A percentile compares a stretch with the other conserved stretches of the same genome.
phyloP scores from a whole-genome alignment of 2,329 filamentous ascomycete species.

The Endothia cerciana region DNA sequence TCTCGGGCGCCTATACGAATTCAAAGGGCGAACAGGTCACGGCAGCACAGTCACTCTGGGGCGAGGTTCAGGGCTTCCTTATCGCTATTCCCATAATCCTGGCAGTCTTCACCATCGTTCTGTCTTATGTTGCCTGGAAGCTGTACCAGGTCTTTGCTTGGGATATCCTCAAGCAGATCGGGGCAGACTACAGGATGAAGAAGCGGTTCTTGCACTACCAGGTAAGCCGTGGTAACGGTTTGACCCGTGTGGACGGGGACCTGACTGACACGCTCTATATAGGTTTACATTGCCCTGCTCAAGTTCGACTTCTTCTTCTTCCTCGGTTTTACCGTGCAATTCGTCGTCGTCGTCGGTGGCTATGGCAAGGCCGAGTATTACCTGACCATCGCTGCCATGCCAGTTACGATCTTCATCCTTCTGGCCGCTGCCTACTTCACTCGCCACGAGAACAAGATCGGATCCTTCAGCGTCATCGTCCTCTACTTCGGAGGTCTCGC shows the following conservation, averaged over 20 bases:
- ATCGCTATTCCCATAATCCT: slow-evolving; percentile 86
- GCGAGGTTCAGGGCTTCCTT: slow-evolving; percentile 72
- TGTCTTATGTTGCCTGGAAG: slow-evolving; percentile 86
- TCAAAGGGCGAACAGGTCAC: slow-evolving; percentile 24
- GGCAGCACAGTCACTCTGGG: slow-evolving; percentile 61
- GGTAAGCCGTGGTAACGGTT: slow-evolving; percentile 54
- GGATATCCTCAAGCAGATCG: slow-evolving; percentile 99
- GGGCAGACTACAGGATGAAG: slow-evolving; percentile 95
- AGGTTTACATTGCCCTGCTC: slow-evolving; percentile 96
- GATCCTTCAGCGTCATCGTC: slow-evolving; percentile 78
- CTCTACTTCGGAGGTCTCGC: slow-evolving; percentile 87
- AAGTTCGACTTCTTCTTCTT: slow-evolving; percentile 99
- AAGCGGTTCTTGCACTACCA: slow-evolving; percentile 95
- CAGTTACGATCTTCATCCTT: slow-evolving; percentile 87
- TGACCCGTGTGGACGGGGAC: neutral
- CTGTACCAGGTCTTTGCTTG: slow-evolving; percentile 98
- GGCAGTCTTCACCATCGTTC: slow-evolving; percentile 70
- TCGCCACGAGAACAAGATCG: slow-evolving; percentile 76
- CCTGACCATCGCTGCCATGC: slow-evolving; percentile 86
- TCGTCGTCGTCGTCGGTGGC: slow-evolving; percentile 85
- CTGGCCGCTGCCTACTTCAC: slow-evolving; percentile 84
- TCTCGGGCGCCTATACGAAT: slow-evolving; percentile 40
- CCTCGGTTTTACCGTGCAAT: slow-evolving; percentile 96
- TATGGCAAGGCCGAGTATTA: slow-evolving; percentile 75
- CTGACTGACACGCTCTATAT: slow-evolving; percentile 22